Percentiles rank a stretch among this genome's conserved stretches.
Evolutionary conservation across 257 asterid species (phyloP).

Genomic region (Salvia miltiorrhiza): DNA sequence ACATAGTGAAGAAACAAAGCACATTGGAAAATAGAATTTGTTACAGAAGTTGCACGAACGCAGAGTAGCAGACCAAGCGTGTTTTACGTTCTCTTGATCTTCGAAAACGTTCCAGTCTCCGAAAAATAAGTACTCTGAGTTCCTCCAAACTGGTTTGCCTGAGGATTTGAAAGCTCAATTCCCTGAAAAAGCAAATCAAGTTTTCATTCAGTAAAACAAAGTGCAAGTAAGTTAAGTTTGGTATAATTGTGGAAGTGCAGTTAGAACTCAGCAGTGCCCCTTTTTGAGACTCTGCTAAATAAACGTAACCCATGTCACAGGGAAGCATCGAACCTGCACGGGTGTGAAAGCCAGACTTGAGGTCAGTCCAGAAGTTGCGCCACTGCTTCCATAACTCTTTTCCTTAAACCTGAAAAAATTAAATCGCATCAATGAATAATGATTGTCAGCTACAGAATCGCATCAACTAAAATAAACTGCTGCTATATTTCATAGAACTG

Average conservation of each 20-base stretch:
- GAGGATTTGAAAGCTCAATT: conserved; percentile 93
- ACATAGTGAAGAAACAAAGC: not conserved
- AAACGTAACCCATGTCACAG: not conserved
- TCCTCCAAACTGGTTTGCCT: conserved; percentile 80
- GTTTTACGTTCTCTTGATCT: conserved; percentile 66
- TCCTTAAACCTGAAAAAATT: conserved; percentile 67
- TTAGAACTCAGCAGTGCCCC: not conserved
- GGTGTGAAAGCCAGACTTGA: conserved; percentile 98
- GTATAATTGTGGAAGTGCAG: not conserved
- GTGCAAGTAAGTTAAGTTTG: not conserved
- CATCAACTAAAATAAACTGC: not conserved
- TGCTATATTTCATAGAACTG: not conserved
- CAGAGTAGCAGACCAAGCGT: not conserved
- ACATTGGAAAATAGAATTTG: not conserved
- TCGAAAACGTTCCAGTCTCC: conserved; percentile 87
- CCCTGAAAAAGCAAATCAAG: conserved; percentile 49
- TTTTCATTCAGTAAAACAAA: not conserved
- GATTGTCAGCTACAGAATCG: conserved; percentile 4
- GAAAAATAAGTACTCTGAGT: conserved; percentile 93
- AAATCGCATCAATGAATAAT: not conserved
- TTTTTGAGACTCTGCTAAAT: not conserved
- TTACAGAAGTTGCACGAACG: not conserved
- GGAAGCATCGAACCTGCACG: conserved; percentile 68
- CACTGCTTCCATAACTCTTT: conserved; percentile 68
- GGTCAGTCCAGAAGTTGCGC: conserved; percentile 93